A percentile compares a stretch with the other conserved stretches of the same genome.
Conservation (phyloP, 768 basidiomycete species). For the Favolaschia claudopus region DNA sequence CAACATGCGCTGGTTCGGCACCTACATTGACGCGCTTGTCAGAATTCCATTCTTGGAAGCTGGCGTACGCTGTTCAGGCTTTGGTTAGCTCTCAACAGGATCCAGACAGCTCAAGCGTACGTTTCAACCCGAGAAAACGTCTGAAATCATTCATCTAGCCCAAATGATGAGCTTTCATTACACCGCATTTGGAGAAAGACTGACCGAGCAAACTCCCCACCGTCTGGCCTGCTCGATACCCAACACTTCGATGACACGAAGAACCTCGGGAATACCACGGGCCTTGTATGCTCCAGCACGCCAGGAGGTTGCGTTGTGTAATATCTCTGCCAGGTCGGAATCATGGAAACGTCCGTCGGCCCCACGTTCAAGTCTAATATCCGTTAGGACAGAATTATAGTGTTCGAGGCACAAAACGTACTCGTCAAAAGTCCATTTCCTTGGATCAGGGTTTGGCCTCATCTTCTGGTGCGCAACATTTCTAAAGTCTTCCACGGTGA, state of each 20-base stretch:
- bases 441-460: constrained; percentile 42
- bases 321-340: constrained; percentile 64
- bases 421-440: constrained; percentile 65
- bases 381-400: neutral
- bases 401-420: constrained; percentile 31
- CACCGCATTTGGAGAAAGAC: constrained; percentile 29
- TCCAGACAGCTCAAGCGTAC: no score
- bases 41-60: constrained; percentile 79
- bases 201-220: constrained; percentile 78
- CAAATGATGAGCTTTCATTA: no score
- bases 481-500: constrained; percentile 48
- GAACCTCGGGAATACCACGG: constrained; percentile 69
- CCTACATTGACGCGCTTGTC: constrained; percentile 62
- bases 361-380: constrained; percentile 58
- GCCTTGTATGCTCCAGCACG: constrained; percentile 72
- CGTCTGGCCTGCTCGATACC: constrained; percentile 69
- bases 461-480: constrained; percentile 39
- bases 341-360: constrained; percentile 66
- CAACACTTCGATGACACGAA: constrained; percentile 74
- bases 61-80: constrained; percentile 55
- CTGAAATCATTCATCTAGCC: constrained; percentile 73
- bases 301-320: constrained; percentile 67
- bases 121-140: constrained; percentile 73
- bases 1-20: neutral
- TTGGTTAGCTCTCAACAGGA: no score